Conservation (phyloP, 768 basidiomycete species). For the Russula lepida region DNA sequence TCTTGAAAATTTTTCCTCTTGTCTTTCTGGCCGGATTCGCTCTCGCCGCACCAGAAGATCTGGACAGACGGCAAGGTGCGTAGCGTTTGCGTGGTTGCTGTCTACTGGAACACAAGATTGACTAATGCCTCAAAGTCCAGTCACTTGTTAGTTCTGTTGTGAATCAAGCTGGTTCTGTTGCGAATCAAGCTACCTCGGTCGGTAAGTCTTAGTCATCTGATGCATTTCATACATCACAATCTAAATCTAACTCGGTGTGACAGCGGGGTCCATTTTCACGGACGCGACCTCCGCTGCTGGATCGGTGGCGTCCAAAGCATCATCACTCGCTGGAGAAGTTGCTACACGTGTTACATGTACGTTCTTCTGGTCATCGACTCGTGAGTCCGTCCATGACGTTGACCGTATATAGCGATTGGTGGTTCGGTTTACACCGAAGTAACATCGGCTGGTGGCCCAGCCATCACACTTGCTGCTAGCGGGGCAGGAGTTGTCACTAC, state of each 20-base stretch:
- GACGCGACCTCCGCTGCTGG: background rate
- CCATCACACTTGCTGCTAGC: slow-evolving; percentile 17
- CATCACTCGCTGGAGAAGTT: background rate
- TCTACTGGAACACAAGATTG: background rate
- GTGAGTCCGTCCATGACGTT: no score
- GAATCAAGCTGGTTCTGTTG: background rate
- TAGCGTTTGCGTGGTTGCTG: background rate
- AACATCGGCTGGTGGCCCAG: slow-evolving; percentile 15
- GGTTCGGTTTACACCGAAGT: slow-evolving; percentile 16
- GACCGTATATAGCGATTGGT: slow-evolving; percentile 6
- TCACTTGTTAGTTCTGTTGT: slow-evolving; percentile 6
- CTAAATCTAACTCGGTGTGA: background rate
- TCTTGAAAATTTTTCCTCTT: background rate
- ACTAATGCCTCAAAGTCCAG: background rate
- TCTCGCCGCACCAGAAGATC: background rate
- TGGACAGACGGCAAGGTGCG: slow-evolving; percentile 10
- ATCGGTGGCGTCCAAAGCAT: background rate
- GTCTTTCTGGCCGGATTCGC: background rate
- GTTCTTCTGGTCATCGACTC: background rate
- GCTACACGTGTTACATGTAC: slow-evolving; percentile 16
- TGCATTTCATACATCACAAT: background rate
- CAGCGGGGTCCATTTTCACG: slow-evolving; percentile 9
- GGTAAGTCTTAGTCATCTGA: background rate
- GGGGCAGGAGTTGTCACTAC: slow-evolving; percentile 15
- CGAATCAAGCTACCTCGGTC: slow-evolving; percentile 9